Base-by-base conservation (phyloP, 2,329 filamentous ascomycete genomes). In the Stemphylium beticola region DNA sequence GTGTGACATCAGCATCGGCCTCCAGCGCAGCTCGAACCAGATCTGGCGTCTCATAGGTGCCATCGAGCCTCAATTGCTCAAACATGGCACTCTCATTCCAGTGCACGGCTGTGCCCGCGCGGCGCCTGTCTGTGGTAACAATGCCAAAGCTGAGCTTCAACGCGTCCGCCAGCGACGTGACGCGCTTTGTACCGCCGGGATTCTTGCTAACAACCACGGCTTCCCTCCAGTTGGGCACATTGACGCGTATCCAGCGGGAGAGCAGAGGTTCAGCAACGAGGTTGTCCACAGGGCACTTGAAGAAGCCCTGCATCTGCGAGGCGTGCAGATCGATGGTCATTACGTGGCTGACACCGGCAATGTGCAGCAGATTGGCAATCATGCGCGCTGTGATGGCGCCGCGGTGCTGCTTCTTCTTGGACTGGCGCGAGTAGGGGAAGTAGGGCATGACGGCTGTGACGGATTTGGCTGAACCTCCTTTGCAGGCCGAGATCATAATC, bases 401-500 rank as follows among this genome's bases (percentile, higher is more conserved):
- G 62, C 95, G 87, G 73, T 98, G 93, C 52, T 92, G 92, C 80
- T 99, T 99, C 83, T 98, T 98, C 83, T 99, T 99, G 54, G 93
- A 98, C 77, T 99, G 95, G 59, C 95, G 91, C 66, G 92, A 97
- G 81, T 99, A 99, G n/a, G 95, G 95, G 72, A 98, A 99, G 79
- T 98, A 98, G 11, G 91, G 91, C 70, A 95, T 85, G 61, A 95
- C 91, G 63, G 91, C 91, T 93, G 93, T 98, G 74, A 98, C 90
- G 71, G 95, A 96, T 81, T 93, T 96, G 60, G 95, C 91, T 49
- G 95, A 98, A 64, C 93, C 95, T 72, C 95, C 93, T 78, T 97
- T 98, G 84, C 95, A 99, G 66, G 95, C 95, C 63, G 91, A 95
- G 69, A 98, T 97, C 91, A 99, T 96, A 78, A 99, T 98, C 73